These are phyloP conservation scores for Exophiala alcalophila DNA, from an alignment of 2,329 filamentous ascomycete genomes.

Conservation along the genomic window DNA sequence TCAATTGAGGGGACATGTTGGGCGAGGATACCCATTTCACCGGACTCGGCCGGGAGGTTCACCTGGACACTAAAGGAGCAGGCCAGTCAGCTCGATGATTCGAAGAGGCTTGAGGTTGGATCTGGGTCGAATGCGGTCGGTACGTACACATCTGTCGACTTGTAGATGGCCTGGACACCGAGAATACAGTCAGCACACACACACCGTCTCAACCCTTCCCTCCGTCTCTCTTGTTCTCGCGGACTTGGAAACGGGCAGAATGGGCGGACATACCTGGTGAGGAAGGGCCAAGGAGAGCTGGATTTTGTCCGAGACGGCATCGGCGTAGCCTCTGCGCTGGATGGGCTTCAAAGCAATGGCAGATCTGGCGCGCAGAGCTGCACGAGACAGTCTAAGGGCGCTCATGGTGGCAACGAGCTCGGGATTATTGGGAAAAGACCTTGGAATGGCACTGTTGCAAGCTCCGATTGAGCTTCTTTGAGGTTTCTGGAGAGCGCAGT, in stretches of 20 bases:
- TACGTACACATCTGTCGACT: slow-evolving; percentile 67
- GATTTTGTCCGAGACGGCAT: slow-evolving; percentile 88
- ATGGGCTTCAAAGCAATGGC: slow-evolving; percentile 70
- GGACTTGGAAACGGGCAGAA: neutral
- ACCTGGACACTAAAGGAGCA: slow-evolving; percentile 76
- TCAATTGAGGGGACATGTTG: slow-evolving; percentile 99
- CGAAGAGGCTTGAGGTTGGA: neutral
- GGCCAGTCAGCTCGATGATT: slow-evolving; percentile 10
- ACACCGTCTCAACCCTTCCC: no score
- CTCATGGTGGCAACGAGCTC: slow-evolving; percentile 66
- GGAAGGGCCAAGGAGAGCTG: slow-evolving; percentile 97
- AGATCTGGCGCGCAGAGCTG: slow-evolving; percentile 74
- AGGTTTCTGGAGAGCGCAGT: neutral
- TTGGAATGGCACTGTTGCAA: slow-evolving; percentile 10
- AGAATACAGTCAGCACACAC: slow-evolving; percentile 31
- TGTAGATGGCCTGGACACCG: slow-evolving; percentile 62
- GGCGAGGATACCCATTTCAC: slow-evolving; percentile 98
- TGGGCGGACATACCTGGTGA: slow-evolving; percentile 76
- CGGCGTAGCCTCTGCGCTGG: slow-evolving; percentile 88
- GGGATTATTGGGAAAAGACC: neutral
- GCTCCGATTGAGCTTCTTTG: slow-evolving; percentile 23
- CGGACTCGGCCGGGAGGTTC: slow-evolving; percentile 96
- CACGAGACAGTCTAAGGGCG: slow-evolving; percentile 87
- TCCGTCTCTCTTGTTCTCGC: slow-evolving; percentile 9
- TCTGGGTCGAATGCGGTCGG: slow-evolving; percentile 4